A percentile compares a stretch with the other conserved stretches of the same genome.
phyloP scores from a whole-genome alignment of 495 filamentous ascomycete genomes.

The Penicillium verhagenii region DNA sequence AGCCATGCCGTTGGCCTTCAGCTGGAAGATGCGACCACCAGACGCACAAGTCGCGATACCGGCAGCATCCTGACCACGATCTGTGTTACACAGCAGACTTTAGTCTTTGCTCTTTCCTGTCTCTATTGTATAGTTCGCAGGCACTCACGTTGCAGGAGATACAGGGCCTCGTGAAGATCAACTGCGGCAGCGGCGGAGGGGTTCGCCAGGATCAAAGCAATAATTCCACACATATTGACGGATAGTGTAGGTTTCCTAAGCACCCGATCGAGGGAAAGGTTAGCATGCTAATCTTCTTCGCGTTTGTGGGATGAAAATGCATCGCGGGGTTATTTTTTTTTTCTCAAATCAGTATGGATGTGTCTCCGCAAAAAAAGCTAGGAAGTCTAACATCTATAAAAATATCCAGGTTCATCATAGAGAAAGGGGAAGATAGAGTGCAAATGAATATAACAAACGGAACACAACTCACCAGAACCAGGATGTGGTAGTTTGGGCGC shows the following conservation, averaged over 20 bases:
- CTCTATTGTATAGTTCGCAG: not conserved
- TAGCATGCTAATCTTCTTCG: slow-evolving; percentile 12
- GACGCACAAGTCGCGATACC: slow-evolving; percentile 76
- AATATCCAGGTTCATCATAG: slow-evolving; percentile 47
- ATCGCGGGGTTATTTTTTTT: slow-evolving; percentile 16
- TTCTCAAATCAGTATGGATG: slow-evolving; percentile 38
- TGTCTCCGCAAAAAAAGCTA: slow-evolving; percentile 45
- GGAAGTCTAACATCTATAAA: slow-evolving; percentile 54
- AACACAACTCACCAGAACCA: slow-evolving; percentile 20
- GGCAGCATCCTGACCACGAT: slow-evolving; percentile 86
- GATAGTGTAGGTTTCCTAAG: slow-evolving; percentile 6
- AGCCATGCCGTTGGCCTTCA: slow-evolving; percentile 92
- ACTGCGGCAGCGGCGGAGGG: slow-evolving; percentile 62
- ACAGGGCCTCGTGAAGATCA: slow-evolving; percentile 86
- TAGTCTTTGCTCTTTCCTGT: slow-evolving; percentile 10
- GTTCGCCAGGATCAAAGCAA: slow-evolving; percentile 76
- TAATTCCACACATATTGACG: slow-evolving; percentile 78
- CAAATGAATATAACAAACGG: not conserved
- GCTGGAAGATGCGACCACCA: slow-evolving; percentile 81
- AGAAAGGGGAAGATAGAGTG: slow-evolving; percentile 15
- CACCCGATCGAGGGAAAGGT: slow-evolving; percentile 7
- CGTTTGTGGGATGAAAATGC: slow-evolving; percentile 7
- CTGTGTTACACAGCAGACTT: slow-evolving; percentile 24
- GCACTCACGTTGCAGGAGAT: slow-evolving; percentile 71
- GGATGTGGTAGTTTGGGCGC: slow-evolving; percentile 10